Percentiles rank a stretch among this genome's conserved stretches.
These are phyloP conservation scores for Pythium aristosporum DNA, from an alignment of 352 stramenopile species.

Conservation along the genomic window DNA sequence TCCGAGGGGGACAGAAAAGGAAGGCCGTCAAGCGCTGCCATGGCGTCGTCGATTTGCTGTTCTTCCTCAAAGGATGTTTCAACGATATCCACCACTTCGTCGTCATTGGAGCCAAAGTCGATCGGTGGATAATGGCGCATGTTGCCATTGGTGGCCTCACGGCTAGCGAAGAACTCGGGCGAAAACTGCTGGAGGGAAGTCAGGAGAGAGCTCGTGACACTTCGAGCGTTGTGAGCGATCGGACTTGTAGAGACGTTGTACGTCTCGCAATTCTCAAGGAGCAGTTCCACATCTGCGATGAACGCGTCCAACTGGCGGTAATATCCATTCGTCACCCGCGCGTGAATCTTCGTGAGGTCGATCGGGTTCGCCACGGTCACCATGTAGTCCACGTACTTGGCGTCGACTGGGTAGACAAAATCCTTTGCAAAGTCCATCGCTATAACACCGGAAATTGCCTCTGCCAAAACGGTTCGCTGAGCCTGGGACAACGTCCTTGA, in stretches of 20 bases:
- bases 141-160: conserved; percentile 27
- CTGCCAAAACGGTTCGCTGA: conserved; percentile 46
- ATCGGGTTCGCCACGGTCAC: conserved; percentile 84
- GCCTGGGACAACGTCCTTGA: conserved; percentile 48
- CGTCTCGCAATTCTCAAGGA: conserved; percentile 78
- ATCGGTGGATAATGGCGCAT: conserved; percentile 50
- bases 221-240: conserved; percentile 84
- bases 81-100: conserved; percentile 24
- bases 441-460: conserved; percentile 64
- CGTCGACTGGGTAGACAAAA: conserved; percentile 80
- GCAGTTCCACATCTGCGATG: conserved; percentile 68
- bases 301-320: conserved; percentile 87
- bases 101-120: conserved; percentile 46
- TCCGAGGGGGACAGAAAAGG: conserved; percentile 1
- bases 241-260: conserved; percentile 82
- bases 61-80: conserved; percentile 18
- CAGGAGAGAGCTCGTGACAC: conserved; percentile 54
- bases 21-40: conserved; percentile 20
- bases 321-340: conserved; percentile 60
- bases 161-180: conserved; percentile 30
- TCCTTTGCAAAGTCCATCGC: conserved; percentile 69
- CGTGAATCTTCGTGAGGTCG: conserved; percentile 77
- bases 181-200: conserved; percentile 67
- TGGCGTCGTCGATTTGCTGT: conserved; percentile 34
- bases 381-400: conserved; percentile 76